Evolutionary conservation across 495 filamentous ascomycete species (phyloP).

Genomic region (Penicillium coprophilum): DNA sequence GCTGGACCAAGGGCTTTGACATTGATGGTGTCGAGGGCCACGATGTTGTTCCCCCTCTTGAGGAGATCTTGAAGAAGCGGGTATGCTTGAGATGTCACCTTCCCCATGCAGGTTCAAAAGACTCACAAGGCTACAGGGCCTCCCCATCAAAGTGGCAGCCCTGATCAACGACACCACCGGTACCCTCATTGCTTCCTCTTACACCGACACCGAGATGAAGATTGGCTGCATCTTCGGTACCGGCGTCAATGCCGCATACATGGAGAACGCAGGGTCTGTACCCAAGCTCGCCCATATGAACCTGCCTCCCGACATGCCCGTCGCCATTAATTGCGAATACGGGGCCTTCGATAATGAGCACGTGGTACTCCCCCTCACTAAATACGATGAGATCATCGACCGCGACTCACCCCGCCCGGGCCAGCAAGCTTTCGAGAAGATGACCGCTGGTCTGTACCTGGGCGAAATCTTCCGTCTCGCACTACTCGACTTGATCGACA

Average conservation of each 20-base stretch:
- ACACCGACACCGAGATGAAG: constrained; percentile 87
- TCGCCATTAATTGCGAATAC: constrained; percentile 99
- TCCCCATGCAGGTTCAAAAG: not conserved
- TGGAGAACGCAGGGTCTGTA: constrained; percentile 87
- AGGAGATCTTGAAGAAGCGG: constrained; percentile 74
- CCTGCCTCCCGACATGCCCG: constrained; percentile 81
- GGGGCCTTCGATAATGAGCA: constrained; percentile 98
- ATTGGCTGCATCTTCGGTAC: constrained; percentile 99
- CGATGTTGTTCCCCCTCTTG: constrained; percentile 92
- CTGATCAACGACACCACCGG: constrained; percentile 98
- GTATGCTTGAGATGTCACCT: constrained; percentile 43
- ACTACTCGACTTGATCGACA: constrained; percentile 79
- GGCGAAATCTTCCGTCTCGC: constrained; percentile 94
- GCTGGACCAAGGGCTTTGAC: constrained; percentile 99
- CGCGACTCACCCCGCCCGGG: constrained; percentile 90
- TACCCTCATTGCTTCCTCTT: constrained; percentile 96
- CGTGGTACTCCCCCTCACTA: constrained; percentile 83
- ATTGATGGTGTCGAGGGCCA: constrained; percentile 93
- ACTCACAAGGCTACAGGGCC: constrained; percentile 50
- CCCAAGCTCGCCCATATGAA: constrained; percentile 94
- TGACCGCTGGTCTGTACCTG: constrained; percentile 93
- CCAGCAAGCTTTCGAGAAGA: constrained; percentile 97
- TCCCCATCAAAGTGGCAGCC: constrained; percentile 91
- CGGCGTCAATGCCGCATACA: constrained; percentile 97
- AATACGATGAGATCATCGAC: constrained; percentile 82